Percentiles rank a stretch among this genome's conserved stretches.
phyloP scores from a whole-genome alignment of 805 yeast species.

The Teunomyces gatunensis region DNA sequence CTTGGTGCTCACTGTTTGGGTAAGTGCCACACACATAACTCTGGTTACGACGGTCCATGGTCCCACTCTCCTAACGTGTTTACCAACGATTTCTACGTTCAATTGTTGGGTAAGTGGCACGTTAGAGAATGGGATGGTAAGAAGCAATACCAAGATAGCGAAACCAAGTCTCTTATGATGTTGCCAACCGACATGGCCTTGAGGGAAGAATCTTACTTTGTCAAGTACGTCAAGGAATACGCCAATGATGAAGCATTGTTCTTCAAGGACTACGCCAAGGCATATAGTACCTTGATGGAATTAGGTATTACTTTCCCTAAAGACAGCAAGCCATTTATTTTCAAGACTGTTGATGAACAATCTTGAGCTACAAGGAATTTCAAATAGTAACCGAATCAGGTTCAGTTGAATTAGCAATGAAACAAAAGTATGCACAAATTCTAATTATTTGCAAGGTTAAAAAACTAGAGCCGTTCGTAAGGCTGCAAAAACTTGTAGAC shows the following conservation, averaged over 20 bases:
- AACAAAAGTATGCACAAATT: not conserved
- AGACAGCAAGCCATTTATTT: slow-evolving; percentile 41
- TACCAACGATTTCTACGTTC: slow-evolving; percentile 38
- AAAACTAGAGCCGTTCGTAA: too few species aligned
- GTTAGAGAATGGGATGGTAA: slow-evolving; percentile 40
- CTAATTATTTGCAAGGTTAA: too few species aligned
- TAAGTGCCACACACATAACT: slow-evolving; percentile 33
- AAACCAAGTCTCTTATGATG: slow-evolving; percentile 48
- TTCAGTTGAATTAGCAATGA: not conserved
- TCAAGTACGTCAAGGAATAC: slow-evolving; percentile 45
- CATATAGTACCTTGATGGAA: slow-evolving; percentile 47
- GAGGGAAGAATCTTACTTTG: slow-evolving; percentile 44
- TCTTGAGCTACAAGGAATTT: slow-evolving; percentile 13
- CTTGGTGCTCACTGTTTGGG: slow-evolving; percentile 45
- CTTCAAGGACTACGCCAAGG: slow-evolving; percentile 48
- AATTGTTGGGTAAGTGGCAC: slow-evolving; percentile 54
- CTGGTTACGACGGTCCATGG: slow-evolving; percentile 45
- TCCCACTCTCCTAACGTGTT: slow-evolving; percentile 39
- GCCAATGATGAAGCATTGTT: slow-evolving; percentile 50
- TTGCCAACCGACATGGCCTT: slow-evolving; percentile 57
- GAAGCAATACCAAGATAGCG: slow-evolving; percentile 41
- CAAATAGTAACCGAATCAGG: not conserved
- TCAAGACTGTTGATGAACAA: slow-evolving; percentile 73
- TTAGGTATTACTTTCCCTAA: slow-evolving; percentile 49
- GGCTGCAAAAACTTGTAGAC: not conserved